Evolutionary conservation across 2,329 filamentous ascomycete species (phyloP).

Genomic region (Fusarium musae): DNA sequence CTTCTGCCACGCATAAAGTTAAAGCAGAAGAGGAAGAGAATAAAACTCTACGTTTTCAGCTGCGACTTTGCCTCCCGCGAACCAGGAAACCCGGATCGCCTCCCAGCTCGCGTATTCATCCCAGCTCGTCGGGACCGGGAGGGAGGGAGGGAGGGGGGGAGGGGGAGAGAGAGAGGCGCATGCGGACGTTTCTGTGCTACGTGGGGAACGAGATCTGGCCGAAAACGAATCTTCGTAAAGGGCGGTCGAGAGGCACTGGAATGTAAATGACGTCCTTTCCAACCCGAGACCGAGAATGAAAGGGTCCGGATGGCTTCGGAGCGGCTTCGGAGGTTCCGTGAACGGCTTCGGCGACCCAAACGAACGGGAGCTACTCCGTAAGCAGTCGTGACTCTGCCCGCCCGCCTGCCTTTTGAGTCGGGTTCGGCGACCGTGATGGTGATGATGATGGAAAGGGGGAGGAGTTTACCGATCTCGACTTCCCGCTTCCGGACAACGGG

Average conservation of each 20-base stretch:
- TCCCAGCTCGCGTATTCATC: neutral
- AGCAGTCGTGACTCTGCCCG: neutral
- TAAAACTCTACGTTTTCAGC: neutral
- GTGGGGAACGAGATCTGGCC: neutral
- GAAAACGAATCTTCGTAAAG: conserved; percentile 19
- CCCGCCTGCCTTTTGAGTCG: neutral
- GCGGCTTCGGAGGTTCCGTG: conserved; percentile 25
- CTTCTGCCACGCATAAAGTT: neutral
- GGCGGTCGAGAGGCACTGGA: conserved; percentile 24
- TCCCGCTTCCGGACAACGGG: conserved; percentile 20
- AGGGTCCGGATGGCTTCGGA: conserved; percentile 11
- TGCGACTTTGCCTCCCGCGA: neutral
- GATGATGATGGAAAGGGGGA: neutral
- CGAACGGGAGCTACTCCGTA: neutral
- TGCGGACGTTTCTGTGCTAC: neutral
- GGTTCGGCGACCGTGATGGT: neutral
- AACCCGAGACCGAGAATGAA: neutral
- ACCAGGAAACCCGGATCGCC: neutral
- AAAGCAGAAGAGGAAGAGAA: neutral
- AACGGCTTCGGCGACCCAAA: conserved; percentile 9
- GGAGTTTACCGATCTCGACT: neutral
- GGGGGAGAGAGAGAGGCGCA: neutral
- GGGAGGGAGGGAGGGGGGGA: neutral
- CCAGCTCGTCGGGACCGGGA: conserved; percentile 8
- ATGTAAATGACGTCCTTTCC: conserved; percentile 24